These are phyloP conservation scores for Pyrus pyrifolia DNA, from an alignment of 306 rosid genomes.

Conservation along the genomic window DNA sequence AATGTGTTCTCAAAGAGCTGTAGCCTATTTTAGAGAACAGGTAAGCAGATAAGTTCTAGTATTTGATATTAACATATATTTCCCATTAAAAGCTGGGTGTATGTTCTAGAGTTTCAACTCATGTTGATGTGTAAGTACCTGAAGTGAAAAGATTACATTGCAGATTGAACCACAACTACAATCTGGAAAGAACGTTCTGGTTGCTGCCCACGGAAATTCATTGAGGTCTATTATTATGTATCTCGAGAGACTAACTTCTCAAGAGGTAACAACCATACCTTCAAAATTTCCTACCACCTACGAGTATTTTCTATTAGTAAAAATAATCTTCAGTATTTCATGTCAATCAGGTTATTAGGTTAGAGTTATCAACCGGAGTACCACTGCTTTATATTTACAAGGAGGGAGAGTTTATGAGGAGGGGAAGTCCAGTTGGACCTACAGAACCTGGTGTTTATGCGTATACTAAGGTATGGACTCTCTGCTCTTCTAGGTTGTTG, in stretches of 20 bases:
- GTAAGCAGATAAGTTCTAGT: constrained; percentile 24
- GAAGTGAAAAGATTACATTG: constrained; percentile 14
- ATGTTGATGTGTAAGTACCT: background rate
- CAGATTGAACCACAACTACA: constrained; percentile 74
- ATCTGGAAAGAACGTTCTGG: constrained; percentile 69
- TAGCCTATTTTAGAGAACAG: constrained; percentile 64
- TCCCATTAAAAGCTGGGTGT: background rate
- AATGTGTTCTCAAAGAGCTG: constrained; percentile 82
- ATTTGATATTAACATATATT: background rate
- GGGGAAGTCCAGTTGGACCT: constrained; percentile 75
- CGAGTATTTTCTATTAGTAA: background rate
- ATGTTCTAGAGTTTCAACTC: background rate
- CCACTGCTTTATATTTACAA: constrained; percentile 72
- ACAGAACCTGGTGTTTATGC: constrained; percentile 76
- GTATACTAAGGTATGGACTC: constrained; percentile 48
- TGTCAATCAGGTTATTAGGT: constrained; percentile 50
- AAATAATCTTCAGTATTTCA: background rate
- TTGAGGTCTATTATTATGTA: constrained; percentile 75
- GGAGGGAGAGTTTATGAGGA: constrained; percentile 56
- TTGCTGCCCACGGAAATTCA: constrained; percentile 78
- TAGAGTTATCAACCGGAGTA: constrained; percentile 72
- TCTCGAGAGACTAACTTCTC: constrained; percentile 71
- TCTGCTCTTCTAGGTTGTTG: background rate
- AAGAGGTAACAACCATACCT: constrained; percentile 41
- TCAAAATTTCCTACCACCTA: background rate